A percentile compares a stretch with the other conserved stretches of the same genome.
Conservation (phyloP, 371 early-diverging fungal genomes). For the Mortierella sp. region DNA sequence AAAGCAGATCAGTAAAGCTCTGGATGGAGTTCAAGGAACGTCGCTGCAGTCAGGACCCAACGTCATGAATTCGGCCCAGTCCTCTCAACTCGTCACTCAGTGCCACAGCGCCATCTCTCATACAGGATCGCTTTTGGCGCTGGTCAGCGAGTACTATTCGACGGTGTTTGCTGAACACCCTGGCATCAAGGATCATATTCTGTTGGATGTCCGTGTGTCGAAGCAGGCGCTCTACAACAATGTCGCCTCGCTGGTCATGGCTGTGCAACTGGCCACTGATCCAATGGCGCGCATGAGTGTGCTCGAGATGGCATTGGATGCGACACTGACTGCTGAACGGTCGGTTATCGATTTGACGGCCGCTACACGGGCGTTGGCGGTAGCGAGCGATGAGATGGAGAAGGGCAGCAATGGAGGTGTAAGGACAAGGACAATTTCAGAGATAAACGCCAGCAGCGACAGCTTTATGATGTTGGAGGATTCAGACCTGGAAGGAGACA, state of each 20-base stretch:
- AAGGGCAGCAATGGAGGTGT: neutral
- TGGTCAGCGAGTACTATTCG: constrained; percentile 47
- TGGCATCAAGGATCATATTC: constrained; percentile 41
- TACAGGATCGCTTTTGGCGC: constrained; percentile 53
- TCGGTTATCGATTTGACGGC: constrained; percentile 36
- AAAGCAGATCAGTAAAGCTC: constrained; percentile 48
- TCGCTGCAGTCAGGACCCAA: constrained; percentile 21
- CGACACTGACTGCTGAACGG: constrained; percentile 24
- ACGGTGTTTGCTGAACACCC: constrained; percentile 22
- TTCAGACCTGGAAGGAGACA: constrained; percentile 35
- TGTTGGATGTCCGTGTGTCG: constrained; percentile 42
- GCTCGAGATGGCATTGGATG: constrained; percentile 44
- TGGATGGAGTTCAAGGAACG: constrained; percentile 22
- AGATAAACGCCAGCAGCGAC: constrained; percentile 24
- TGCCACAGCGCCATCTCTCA: constrained; percentile 59
- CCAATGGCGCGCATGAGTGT: constrained; percentile 42
- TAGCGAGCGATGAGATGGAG: constrained; percentile 51
- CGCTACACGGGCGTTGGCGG: constrained; percentile 37
- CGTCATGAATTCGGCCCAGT: constrained; percentile 55
- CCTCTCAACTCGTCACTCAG: constrained; percentile 56
- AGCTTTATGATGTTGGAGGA: constrained; percentile 23
- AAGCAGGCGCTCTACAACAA: constrained; percentile 51
- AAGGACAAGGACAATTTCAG: constrained; percentile 10
- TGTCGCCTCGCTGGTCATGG: constrained; percentile 50
- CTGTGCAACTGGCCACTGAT: constrained; percentile 58